phyloP scores from a whole-genome alignment of 2,329 filamentous ascomycete genomes.

The Neonectria hederae region DNA sequence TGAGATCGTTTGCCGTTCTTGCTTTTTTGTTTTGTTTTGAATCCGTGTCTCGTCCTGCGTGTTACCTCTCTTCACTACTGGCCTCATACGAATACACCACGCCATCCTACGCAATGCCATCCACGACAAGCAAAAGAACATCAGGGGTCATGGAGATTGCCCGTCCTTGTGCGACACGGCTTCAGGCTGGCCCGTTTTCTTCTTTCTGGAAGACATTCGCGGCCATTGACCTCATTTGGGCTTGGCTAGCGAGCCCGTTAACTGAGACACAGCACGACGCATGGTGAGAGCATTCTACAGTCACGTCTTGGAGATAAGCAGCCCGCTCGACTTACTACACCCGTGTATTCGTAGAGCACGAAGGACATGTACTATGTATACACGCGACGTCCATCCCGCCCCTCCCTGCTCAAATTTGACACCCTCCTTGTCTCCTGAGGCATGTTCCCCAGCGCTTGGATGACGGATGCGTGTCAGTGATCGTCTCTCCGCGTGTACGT shows the following conservation, averaged over 20 bases:
- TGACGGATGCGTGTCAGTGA: background rate
- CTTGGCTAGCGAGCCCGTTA: background rate
- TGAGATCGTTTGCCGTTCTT: background rate
- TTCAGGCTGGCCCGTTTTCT: background rate
- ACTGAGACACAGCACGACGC: background rate
- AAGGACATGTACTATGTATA: no score
- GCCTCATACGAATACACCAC: background rate
- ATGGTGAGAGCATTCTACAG: background rate
- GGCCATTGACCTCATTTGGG: conserved; percentile 3
- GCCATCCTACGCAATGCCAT: background rate
- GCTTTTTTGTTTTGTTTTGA: background rate
- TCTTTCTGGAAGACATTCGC: background rate
- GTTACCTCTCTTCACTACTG: background rate
- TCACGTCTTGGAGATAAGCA: background rate
- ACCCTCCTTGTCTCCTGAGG: background rate
- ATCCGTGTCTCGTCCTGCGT: background rate
- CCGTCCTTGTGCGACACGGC: background rate
- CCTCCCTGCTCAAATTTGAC: background rate
- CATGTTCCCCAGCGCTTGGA: background rate
- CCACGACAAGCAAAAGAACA: background rate
- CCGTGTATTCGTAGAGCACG: background rate
- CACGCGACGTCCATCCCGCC: background rate
- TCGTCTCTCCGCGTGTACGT: background rate
- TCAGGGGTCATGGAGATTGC: background rate
- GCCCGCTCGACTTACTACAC: background rate